Base-by-base conservation (phyloP, 179 eudicot genomes). In the Sideroxylon spinosum region DNA sequence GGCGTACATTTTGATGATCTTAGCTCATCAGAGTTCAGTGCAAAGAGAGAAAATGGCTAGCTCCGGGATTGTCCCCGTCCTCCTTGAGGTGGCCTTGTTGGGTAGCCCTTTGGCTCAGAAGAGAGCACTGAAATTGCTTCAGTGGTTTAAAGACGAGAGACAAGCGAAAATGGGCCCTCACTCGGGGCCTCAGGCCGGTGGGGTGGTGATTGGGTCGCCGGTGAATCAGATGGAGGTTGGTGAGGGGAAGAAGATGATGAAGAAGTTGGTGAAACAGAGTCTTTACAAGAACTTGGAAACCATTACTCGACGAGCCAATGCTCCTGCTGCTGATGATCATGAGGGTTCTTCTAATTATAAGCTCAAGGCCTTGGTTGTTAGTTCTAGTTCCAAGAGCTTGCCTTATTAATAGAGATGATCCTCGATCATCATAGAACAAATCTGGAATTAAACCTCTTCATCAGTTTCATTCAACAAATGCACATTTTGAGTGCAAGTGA, bases 371-470 rank as follows among this genome's bases (percentile, higher is more conserved):
- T 90, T 91, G 91, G 87, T 90, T 53, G 68, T 91, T 63, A 90
- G 97, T 77, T 89, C 94, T n/a, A 95, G 98, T 75, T 95, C 98
- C 71, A 95, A 95, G 90, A 95, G 98, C 78, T 86, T 95, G 86
- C 98, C 98, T 68, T 95, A 91, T 62, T 92, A 75, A 79, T 2
- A 29, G 32, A 11, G 11, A 1, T 4, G 16, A 9, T 17, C 44
- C n/a, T n/a, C n/a, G n/a, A 20, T 23, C 17, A 12, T 1, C 11
- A 22, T 6, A 1, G 4, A 20, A 4, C 52, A 29, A 11, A 57
- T 57, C 1, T 32, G 3, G 37, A 1, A 29, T 29, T 29, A 3
- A 19, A 57, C 9, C 48, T 68, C 14, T 44, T 16, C 19, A 16
- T 68, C 26, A 17, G 14, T 11, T 50, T 57, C 52, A 13, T 74